Evolutionary conservation across 2,329 filamentous ascomycete species (phyloP).

Genomic region (Thelonectria blattea): DNA sequence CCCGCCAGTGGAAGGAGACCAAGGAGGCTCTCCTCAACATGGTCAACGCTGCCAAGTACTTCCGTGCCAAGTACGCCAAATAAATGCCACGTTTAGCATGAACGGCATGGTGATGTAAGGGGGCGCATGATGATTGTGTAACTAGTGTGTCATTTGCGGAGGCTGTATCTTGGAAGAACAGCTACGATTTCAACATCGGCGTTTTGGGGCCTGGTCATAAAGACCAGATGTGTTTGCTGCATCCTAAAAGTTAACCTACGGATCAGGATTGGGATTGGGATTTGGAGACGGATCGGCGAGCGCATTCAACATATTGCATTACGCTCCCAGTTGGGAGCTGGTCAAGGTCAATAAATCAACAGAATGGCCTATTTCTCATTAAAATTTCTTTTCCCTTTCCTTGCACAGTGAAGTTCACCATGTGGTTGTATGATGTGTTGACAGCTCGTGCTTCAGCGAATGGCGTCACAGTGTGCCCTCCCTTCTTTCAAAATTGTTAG

Average conservation of each 20-base stretch:
- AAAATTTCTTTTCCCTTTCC: constrained; percentile 18
- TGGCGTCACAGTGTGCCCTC: too few species aligned
- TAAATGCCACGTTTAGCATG: constrained; percentile 44
- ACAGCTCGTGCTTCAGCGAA: too few species aligned
- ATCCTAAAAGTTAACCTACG: constrained; percentile 46
- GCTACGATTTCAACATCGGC: constrained; percentile 66
- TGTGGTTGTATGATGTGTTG: background rate
- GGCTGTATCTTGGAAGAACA: constrained; percentile 46
- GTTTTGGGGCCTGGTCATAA: constrained; percentile 51
- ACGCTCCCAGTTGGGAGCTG: constrained; percentile 42
- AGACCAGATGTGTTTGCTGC: constrained; percentile 44
- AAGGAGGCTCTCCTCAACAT: constrained; percentile 96
- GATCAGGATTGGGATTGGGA: constrained; percentile 40
- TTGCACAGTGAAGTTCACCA: background rate
- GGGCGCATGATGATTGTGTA: constrained; percentile 39
- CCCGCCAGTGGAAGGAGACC: constrained; percentile 97
- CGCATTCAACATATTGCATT: constrained; percentile 51
- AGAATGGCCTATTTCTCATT: constrained; percentile 39
- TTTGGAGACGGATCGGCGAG: constrained; percentile 41
- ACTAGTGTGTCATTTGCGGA: constrained; percentile 41
- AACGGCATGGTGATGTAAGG: constrained; percentile 28
- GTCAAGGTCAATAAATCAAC: constrained; percentile 39
- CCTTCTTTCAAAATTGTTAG: background rate
- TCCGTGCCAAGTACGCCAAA: constrained; percentile 86
- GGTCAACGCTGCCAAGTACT: constrained; percentile 98